A percentile compares a stretch with the other conserved stretches of the same genome.
phyloP scores from a whole-genome alignment of 495 filamentous ascomycete species.

The Echria macrotheca region DNA sequence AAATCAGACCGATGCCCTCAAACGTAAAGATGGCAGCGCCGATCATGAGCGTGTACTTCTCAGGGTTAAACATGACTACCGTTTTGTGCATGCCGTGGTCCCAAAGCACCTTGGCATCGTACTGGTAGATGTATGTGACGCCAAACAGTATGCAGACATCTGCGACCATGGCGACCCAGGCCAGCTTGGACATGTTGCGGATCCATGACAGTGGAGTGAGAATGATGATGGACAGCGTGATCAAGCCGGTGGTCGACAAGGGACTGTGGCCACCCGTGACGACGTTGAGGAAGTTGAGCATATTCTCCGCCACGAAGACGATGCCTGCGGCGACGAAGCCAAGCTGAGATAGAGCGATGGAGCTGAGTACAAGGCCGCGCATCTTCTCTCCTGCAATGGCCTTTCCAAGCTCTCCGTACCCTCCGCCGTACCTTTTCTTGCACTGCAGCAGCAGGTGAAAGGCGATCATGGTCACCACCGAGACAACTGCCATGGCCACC shows the following conservation, averaged over 20 bases:
- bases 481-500: constrained; percentile 51
- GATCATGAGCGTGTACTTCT: constrained; percentile 55
- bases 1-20: constrained; percentile 61
- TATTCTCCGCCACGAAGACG: constrained; percentile 62
- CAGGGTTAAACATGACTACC: constrained; percentile 57
- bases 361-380: constrained; percentile 49
- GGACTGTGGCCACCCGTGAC: constrained; percentile 36
- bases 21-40: constrained; percentile 63
- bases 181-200: constrained; percentile 60
- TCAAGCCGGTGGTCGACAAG: constrained; percentile 42
- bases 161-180: constrained; percentile 53
- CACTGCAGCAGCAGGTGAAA: constrained; percentile 60
- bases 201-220: constrained; percentile 57
- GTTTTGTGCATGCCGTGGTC: constrained; percentile 40
- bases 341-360: constrained; percentile 60
- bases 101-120: constrained; percentile 48
- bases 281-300: constrained; percentile 51
- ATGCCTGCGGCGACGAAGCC: constrained; percentile 63
- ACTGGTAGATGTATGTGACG: constrained; percentile 60
- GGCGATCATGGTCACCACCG: constrained; percentile 51
- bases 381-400: constrained; percentile 47
- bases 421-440: constrained; percentile 46
- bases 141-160: constrained; percentile 59
- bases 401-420: constrained; percentile 59
- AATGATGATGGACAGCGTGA: constrained; percentile 50